These are phyloP conservation scores for Boletus edulis DNA, from an alignment of 768 basidiomycete species.

Conservation along the genomic window DNA sequence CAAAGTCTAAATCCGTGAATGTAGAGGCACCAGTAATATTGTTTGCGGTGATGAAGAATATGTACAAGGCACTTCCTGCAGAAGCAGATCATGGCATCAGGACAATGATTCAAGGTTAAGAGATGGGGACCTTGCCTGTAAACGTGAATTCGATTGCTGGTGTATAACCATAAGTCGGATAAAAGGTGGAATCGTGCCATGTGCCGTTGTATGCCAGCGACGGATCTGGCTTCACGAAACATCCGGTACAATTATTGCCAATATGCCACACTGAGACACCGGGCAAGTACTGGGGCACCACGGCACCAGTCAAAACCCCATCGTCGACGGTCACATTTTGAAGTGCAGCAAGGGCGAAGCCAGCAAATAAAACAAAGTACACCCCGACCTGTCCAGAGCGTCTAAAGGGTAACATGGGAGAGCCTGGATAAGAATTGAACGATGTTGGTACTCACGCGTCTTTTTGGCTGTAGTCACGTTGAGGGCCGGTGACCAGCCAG, in stretches of 20 bases:
- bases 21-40: background rate
- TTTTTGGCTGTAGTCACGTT: too few relatives aligned
- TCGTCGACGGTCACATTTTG: constrained; percentile 19
- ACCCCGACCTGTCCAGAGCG: background rate
- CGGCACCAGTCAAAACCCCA: constrained; percentile 1
- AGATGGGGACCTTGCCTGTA: background rate
- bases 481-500: too few relatives aligned
- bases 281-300: constrained; percentile 8
- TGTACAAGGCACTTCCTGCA: constrained; percentile 14
- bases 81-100: background rate
- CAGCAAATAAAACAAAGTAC: background rate
- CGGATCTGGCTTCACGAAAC: background rate
- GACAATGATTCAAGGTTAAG: background rate
- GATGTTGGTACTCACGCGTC: too few relatives aligned
- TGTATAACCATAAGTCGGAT: background rate
- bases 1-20: constrained; percentile 14
- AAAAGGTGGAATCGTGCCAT: constrained; percentile 17
- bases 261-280: constrained; percentile 6
- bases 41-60: constrained; percentile 18
- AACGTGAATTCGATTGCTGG: constrained; percentile 8
- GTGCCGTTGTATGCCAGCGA: constrained; percentile 6
- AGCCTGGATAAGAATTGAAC: background rate
- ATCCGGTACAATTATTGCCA: background rate
- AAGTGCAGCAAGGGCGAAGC: background rate
- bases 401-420: constrained; percentile 1